Evolutionary conservation across 306 rosid genomes (phyloP), one percentile per base, ranked within the genome.

Genomic region (Dryas drummondii): DNA sequence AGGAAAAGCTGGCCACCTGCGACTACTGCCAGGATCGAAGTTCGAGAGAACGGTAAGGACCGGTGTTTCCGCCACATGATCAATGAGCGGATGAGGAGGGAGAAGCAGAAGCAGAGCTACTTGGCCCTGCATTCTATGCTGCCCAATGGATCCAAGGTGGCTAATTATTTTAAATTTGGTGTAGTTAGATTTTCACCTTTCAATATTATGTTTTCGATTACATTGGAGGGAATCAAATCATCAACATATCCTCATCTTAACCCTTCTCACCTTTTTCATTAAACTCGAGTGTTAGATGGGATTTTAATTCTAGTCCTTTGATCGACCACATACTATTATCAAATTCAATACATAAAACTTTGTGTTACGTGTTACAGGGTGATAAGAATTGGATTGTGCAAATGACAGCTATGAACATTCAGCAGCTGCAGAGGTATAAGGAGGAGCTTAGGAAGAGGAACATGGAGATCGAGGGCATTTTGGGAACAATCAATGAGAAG

Each of bases 1-100:
- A 82, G 67, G 63, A 86, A 56, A 58, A 76, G 75, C 13, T 59
- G 50, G 58, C 68, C 77, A 22, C 54, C 67, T 72, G 11, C 55
- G 37, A n/a, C 22, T 1, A n/a, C 22, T 1, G 53, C 14, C 1
- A 70, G 63, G 67, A 71, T 7, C 32, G 71, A 40, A 7, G 59
- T 11, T 0, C 56, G 26, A 37, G 86, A 40, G 6, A 42, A 60
- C 19, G 85, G 82, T 67, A 85, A 47, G 65, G 92, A 85, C 5
- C 84, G 83, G 41, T 17, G 86, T 63, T 82, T 81, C 42, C 72
- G 84, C 66, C 97, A 90, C 76, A 92, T 84, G 94, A 61, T 92
- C 60, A 87, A 81, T 22, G 97, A 92, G 79, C 82, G 97, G 60
- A 82, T 76, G 86, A 87, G 97, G 58, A 84, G 97, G 60, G 91